Conservation (phyloP, 352 stramenopile genomes). For the Globisporangium cederbergense region DNA sequence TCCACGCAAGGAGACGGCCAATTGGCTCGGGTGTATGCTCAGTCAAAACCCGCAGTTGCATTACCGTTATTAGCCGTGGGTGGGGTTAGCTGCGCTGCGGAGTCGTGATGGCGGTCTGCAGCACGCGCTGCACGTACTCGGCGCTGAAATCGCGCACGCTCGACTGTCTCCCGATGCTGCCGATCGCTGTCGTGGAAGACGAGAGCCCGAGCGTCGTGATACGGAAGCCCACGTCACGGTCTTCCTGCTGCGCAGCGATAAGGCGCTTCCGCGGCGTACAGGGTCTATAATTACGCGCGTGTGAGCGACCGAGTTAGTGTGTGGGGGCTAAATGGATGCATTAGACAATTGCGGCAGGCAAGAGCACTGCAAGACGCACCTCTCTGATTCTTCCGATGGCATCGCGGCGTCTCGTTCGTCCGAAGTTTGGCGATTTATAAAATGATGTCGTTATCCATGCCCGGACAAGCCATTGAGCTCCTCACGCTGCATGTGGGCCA, state of each 20-base stretch:
- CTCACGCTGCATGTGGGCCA: not conserved
- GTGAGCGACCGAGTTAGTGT: not conserved
- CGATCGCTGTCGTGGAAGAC: not conserved
- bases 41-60: not conserved
- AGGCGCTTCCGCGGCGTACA: conserved; percentile 68
- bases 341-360: not conserved
- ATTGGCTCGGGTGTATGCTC: no score
- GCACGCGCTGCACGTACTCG: conserved; percentile 2
- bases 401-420: not conserved
- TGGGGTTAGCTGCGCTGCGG: not conserved
- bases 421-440: not conserved
- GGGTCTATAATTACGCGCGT: conserved; percentile 25
- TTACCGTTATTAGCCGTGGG: not conserved
- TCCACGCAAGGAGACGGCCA: no score
- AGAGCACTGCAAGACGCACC: not conserved
- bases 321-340: not conserved
- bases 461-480: no score
- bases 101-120: conserved; percentile 1
- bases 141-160: conserved; percentile 7
- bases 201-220: conserved; percentile 5
- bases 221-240: conserved; percentile 36
- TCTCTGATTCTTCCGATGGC: conserved; percentile 10
- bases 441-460: not conserved
- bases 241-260: conserved; percentile 45
- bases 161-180: conserved; percentile 6